Conservation (phyloP, 2,329 filamentous ascomycete species). For the Alternaria atra region DNA sequence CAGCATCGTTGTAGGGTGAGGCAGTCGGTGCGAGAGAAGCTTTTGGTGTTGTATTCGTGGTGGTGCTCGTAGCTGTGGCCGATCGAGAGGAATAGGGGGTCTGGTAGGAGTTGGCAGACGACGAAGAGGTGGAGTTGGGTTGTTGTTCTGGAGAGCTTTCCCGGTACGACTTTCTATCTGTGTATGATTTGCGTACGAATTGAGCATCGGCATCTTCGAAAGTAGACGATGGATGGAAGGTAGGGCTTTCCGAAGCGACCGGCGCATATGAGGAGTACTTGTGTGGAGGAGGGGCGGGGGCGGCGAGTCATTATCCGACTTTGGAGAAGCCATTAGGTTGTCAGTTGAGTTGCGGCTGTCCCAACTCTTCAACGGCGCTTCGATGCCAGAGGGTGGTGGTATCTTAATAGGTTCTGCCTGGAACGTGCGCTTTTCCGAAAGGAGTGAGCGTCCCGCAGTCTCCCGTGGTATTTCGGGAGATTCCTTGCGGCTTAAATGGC, state of each 20-base stretch:
- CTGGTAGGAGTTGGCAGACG: conserved; percentile 44
- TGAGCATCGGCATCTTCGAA: conserved; percentile 43
- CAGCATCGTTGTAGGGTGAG: conserved; percentile 29
- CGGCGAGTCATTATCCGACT: conserved; percentile 47
- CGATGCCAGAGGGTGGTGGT: conserved; percentile 55
- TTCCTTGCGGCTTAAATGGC: conserved; percentile 40
- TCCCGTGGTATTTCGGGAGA: conserved; percentile 39
- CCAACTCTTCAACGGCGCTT: conserved; percentile 62
- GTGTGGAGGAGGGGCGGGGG: conserved; percentile 47
- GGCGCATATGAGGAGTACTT: conserved; percentile 46
- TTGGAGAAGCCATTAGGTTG: conserved; percentile 56
- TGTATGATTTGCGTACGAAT: conserved; percentile 40
- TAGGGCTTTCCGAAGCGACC: conserved; percentile 45
- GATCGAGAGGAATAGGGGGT: conserved; percentile 47
- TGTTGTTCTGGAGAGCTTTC: conserved; percentile 37
- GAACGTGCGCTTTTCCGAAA: conserved; percentile 47
- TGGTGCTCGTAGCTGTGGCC: conserved; percentile 35
- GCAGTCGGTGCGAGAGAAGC: conserved; percentile 32
- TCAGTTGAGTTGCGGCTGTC: conserved; percentile 62
- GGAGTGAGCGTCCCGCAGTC: conserved; percentile 43
- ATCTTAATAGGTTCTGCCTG: conserved; percentile 56
- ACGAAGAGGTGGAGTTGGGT: conserved; percentile 38
- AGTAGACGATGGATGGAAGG: conserved; percentile 31
- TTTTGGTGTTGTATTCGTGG: conserved; percentile 41
- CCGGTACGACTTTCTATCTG: conserved; percentile 30